Evolutionary conservation across 345 rosid species (phyloP).

Genomic region (Hypericum perforatum): DNA sequence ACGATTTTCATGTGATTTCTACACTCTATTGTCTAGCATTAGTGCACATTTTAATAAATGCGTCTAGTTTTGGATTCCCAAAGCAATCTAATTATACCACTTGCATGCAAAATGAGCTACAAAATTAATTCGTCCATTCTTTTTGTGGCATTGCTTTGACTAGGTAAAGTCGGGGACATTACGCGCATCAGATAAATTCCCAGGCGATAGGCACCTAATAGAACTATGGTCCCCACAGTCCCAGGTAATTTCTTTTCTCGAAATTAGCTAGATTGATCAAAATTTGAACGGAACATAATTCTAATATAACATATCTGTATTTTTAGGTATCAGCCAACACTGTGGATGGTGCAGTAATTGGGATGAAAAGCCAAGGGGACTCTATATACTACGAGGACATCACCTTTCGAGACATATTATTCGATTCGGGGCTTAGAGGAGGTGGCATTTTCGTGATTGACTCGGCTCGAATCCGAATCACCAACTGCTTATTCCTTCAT

Average conservation of each 20-base stretch:
- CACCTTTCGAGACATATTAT: constrained; percentile 48
- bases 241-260: not conserved
- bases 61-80: no score
- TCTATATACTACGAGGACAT: constrained; percentile 43
- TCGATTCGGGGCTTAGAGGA: constrained; percentile 53
- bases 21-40: no score
- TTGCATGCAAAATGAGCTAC: not conserved
- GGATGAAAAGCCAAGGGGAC: constrained; percentile 11
- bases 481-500: constrained; percentile 51
- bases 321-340: no score
- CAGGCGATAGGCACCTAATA: constrained; percentile 42
- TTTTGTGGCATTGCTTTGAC: not conserved
- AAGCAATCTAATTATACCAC: no score
- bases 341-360: not conserved
- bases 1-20: no score
- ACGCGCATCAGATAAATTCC: constrained; percentile 53
- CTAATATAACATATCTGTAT: no score
- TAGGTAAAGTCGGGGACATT: constrained; percentile 64
- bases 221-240: constrained; percentile 45
- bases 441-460: constrained; percentile 47
- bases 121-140: not conserved
- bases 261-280: no score
- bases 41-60: no score
- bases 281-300: no score
- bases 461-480: constrained; percentile 45